A percentile compares a stretch with the other conserved stretches of the same genome.
phyloP scores from a whole-genome alignment of 345 rosid genomes.

The Rhodamnia argentea region DNA sequence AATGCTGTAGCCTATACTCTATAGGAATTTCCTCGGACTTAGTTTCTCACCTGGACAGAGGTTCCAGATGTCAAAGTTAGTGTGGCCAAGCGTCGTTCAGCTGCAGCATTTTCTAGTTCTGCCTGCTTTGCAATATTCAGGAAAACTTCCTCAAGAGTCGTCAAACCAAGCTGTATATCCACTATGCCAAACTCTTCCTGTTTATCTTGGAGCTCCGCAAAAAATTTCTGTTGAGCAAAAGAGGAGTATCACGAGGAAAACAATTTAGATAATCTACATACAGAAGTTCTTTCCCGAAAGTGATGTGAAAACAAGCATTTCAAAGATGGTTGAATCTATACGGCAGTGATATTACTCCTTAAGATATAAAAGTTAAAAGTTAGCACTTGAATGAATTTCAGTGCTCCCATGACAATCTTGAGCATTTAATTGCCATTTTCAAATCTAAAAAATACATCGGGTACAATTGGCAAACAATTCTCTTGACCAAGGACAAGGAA shows the following conservation, averaged over 20 bases:
- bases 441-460: not conserved
- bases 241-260: not conserved
- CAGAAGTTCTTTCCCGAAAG: not conserved
- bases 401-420: not conserved
- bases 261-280: not conserved
- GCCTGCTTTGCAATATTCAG: slow-evolving; percentile 89
- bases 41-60: slow-evolving; percentile 41
- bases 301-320: not conserved
- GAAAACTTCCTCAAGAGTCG: slow-evolving; percentile 98
- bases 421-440: not conserved
- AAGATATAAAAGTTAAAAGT: not conserved
- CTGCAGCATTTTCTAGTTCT: slow-evolving; percentile 81
- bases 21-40: not conserved
- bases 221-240: slow-evolving; percentile 32
- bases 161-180: slow-evolving; percentile 82
- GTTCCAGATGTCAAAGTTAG: slow-evolving; percentile 57
- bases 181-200: slow-evolving; percentile 54
- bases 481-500: not conserved
- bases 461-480: not conserved
- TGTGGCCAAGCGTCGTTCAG: slow-evolving; percentile 63
- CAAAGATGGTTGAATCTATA: not conserved
- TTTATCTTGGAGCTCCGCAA: slow-evolving; percentile 69
- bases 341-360: not conserved
- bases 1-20: not conserved
- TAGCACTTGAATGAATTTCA: not conserved